A percentile compares a stretch with the other conserved stretches of the same genome.
phyloP scores from a whole-genome alignment of 352 stramenopile species.

The Elongisporangium undulatum region DNA sequence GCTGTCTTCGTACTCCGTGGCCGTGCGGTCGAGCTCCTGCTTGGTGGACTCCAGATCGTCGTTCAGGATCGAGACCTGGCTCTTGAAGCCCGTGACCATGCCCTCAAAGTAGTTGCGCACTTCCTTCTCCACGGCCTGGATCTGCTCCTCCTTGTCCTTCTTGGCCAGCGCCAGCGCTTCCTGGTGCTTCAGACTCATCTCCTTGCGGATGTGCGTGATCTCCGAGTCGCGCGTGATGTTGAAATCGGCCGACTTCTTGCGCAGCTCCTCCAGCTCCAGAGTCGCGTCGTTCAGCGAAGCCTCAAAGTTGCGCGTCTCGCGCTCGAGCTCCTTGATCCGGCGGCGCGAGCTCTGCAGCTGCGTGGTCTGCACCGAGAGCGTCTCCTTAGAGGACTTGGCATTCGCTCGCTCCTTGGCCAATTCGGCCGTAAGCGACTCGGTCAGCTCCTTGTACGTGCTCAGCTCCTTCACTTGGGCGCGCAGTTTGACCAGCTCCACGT shows the following conservation, averaged over 20 bases:
- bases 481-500: conserved; percentile 73
- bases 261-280: conserved; percentile 64
- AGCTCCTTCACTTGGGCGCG: conserved; percentile 68
- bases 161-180: conserved; percentile 72
- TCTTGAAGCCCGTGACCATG: conserved; percentile 43
- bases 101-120: conserved; percentile 69
- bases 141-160: conserved; percentile 71
- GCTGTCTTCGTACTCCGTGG: conserved; percentile 79
- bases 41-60: conserved; percentile 65
- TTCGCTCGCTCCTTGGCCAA: conserved; percentile 57
- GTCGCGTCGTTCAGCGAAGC: conserved; percentile 48
- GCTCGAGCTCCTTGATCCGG: conserved; percentile 70
- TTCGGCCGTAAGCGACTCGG: conserved; percentile 45
- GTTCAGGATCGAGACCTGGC: conserved; percentile 57
- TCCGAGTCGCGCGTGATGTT: conserved; percentile 65
- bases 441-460: conserved; percentile 47
- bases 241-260: conserved; percentile 72
- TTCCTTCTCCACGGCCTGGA: conserved; percentile 67
- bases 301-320: conserved; percentile 45
- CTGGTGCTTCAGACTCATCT: conserved; percentile 75
- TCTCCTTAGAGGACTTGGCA: conserved; percentile 70
- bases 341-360: conserved; percentile 58
- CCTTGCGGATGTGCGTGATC: conserved; percentile 63
- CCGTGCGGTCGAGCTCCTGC: conserved; percentile 69
- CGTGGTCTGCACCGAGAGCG: conserved; percentile 62